Conservation (phyloP, 2,329 filamentous ascomycete genomes). For the Aureobasidium musti region DNA sequence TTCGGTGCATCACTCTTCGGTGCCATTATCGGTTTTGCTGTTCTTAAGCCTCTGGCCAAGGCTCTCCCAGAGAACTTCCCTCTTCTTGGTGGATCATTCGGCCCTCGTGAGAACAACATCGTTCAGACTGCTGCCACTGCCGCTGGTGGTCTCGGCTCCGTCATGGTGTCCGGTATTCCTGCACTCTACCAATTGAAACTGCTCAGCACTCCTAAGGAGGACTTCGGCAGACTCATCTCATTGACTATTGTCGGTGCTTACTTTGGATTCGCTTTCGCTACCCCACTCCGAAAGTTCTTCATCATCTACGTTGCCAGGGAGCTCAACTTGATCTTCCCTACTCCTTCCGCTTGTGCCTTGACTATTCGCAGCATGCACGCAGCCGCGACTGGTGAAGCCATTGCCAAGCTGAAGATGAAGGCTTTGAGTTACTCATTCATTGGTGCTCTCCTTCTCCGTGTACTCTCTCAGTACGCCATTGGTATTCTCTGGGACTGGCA, state of each 20-base stretch:
- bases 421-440: conserved; percentile 55
- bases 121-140: conserved; percentile 60
- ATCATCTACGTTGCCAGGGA: conserved; percentile 57
- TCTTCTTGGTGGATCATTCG: conserved; percentile 57
- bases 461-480: conserved; percentile 60
- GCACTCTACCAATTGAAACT: conserved; percentile 60
- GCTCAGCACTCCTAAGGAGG: conserved; percentile 53
- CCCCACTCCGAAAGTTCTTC: conserved; percentile 46
- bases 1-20: conserved; percentile 42
- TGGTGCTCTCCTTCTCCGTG: conserved; percentile 54
- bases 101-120: conserved; percentile 63
- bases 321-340: conserved; percentile 60
- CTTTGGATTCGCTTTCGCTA: conserved; percentile 65
- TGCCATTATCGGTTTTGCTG: conserved; percentile 60
- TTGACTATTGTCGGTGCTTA: conserved; percentile 63
- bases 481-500: conserved; percentile 57
- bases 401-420: conserved; percentile 60
- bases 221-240: conserved; percentile 61
- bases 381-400: conserved; percentile 51
- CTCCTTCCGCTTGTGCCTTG: conserved; percentile 60
- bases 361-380: conserved; percentile 64
- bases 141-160: conserved; percentile 57
- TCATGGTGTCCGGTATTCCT: conserved; percentile 61
- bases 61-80: conserved; percentile 43
- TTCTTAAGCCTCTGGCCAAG: conserved; percentile 36